Percentiles rank a stretch among this genome's conserved stretches.
phyloP scores from a whole-genome alignment of 2,329 filamentous ascomycete genomes.

The Biscogniauxia sp. region DNA sequence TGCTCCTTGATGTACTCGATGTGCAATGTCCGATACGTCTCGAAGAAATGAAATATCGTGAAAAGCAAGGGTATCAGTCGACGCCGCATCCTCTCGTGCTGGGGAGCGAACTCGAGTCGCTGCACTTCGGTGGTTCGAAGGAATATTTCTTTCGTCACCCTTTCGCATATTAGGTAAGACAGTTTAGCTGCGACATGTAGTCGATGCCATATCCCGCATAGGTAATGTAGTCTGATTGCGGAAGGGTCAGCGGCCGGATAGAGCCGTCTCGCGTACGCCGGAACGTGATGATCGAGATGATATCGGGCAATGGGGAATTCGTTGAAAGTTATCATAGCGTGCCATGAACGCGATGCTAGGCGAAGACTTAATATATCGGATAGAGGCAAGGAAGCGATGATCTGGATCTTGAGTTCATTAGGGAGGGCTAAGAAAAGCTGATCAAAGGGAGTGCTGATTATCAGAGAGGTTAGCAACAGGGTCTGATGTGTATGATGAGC shows the following conservation, averaged over 20 bases:
- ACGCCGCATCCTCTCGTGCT: slow-evolving; percentile 62
- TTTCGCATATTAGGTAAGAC: slow-evolving; percentile 59
- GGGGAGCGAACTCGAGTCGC: slow-evolving; percentile 56
- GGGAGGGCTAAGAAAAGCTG: slow-evolving; percentile 58
- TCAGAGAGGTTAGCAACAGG: slow-evolving; percentile 3
- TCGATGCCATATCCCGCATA: slow-evolving; percentile 65
- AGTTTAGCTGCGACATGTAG: slow-evolving; percentile 63
- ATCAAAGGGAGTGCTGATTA: slow-evolving; percentile 46
- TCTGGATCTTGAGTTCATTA: slow-evolving; percentile 61
- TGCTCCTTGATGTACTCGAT: slow-evolving; percentile 54
- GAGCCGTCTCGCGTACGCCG: slow-evolving; percentile 57
- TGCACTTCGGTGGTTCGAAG: slow-evolving; percentile 55
- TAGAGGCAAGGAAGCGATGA: slow-evolving; percentile 58
- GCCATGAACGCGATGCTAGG: slow-evolving; percentile 57
- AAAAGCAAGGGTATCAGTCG: slow-evolving; percentile 63
- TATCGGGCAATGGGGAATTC: slow-evolving; percentile 61
- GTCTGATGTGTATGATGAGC: not conserved
- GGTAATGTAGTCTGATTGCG: slow-evolving; percentile 55
- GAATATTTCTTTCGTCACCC: slow-evolving; percentile 66
- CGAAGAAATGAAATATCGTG: slow-evolving; percentile 67
- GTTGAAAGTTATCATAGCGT: slow-evolving; percentile 57
- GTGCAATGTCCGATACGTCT: slow-evolving; percentile 60
- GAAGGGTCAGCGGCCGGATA: slow-evolving; percentile 52
- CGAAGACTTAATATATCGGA: slow-evolving; percentile 60
- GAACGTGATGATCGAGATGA: slow-evolving; percentile 58